Conservation (phyloP, 169 alveolate genomes). For the Plasmodium blacklocki region DNA sequence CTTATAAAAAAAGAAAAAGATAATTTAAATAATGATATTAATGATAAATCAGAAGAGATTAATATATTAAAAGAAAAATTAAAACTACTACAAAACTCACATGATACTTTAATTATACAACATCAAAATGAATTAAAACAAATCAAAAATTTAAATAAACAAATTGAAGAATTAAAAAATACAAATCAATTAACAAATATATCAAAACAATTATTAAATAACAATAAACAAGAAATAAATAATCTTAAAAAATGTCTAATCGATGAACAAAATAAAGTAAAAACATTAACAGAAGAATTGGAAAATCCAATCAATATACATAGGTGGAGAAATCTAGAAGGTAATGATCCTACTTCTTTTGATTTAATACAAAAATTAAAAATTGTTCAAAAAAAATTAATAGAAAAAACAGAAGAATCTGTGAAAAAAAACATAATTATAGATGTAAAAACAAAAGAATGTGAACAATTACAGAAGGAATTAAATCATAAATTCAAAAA, state of each 20-base stretch:
- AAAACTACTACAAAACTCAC: slow-evolving; percentile 88
- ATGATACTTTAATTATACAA: slow-evolving; percentile 88
- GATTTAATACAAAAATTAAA: slow-evolving; percentile 65
- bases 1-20: slow-evolving; percentile 82
- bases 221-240: slow-evolving; percentile 86
- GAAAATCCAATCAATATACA: slow-evolving; percentile 95
- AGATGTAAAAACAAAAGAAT: slow-evolving; percentile 45
- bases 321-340: slow-evolving; percentile 75
- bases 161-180: slow-evolving; percentile 83
- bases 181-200: slow-evolving; percentile 87
- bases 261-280: slow-evolving; percentile 91
- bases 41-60: slow-evolving; percentile 90
- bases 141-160: slow-evolving; percentile 80
- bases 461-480: slow-evolving; percentile 56
- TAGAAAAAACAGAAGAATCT: slow-evolving; percentile 70
- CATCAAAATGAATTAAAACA: slow-evolving; percentile 85
- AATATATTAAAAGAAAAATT: slow-evolving; percentile 90
- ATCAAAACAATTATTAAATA: slow-evolving; percentile 88
- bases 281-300: slow-evolving; percentile 93
- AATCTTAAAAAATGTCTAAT: slow-evolving; percentile 79
- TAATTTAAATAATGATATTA: slow-evolving; percentile 89
- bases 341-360: slow-evolving; percentile 70
- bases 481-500: slow-evolving; percentile 5
- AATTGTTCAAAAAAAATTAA: slow-evolving; percentile 64
- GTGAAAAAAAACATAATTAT: slow-evolving; percentile 46